Conservation (phyloP, 1,284 basidiomycete genomes). For the Neolentinus lepideus region DNA sequence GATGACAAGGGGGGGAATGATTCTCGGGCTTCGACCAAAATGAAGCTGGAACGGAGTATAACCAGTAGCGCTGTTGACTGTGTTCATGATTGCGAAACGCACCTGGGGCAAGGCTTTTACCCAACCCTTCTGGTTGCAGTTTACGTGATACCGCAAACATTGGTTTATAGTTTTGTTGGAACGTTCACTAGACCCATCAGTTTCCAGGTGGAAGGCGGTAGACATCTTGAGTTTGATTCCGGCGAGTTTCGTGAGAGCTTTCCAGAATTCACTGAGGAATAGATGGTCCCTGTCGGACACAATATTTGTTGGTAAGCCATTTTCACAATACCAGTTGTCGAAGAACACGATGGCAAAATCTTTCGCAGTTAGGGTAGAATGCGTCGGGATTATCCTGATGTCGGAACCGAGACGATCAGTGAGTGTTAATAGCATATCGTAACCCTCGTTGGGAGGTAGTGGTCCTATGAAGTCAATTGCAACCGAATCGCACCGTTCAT, state of each 20-base stretch:
- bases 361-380: slow-evolving; percentile 20
- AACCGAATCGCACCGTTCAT: slow-evolving; percentile 18
- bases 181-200: slow-evolving; percentile 14
- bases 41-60: slow-evolving; percentile 29
- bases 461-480: slow-evolving; percentile 37
- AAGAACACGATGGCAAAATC: slow-evolving; percentile 25
- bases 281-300: slow-evolving; percentile 32
- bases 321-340: slow-evolving; percentile 30
- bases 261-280: slow-evolving; percentile 37
- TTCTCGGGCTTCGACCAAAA: slow-evolving; percentile 24
- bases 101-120: slow-evolving; percentile 20
- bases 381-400: slow-evolving; percentile 25
- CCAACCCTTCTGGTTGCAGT: slow-evolving; percentile 40
- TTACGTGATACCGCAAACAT: too few relatives aligned
- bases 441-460: slow-evolving; percentile 25
- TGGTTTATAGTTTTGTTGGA: slow-evolving; percentile 19
- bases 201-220: slow-evolving; percentile 35
- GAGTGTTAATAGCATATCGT: slow-evolving; percentile 28
- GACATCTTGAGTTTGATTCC: slow-evolving; percentile 31
- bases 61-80: slow-evolving; percentile 24
- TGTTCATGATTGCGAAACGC: slow-evolving; percentile 21
- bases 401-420: slow-evolving; percentile 28
- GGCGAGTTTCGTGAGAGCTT: slow-evolving; percentile 23
- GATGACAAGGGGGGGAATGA: slow-evolving; percentile 16
- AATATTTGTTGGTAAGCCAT: slow-evolving; percentile 31